Conservation (phyloP, 2,329 filamentous ascomycete species). For the Nothopassalora personata region DNA sequence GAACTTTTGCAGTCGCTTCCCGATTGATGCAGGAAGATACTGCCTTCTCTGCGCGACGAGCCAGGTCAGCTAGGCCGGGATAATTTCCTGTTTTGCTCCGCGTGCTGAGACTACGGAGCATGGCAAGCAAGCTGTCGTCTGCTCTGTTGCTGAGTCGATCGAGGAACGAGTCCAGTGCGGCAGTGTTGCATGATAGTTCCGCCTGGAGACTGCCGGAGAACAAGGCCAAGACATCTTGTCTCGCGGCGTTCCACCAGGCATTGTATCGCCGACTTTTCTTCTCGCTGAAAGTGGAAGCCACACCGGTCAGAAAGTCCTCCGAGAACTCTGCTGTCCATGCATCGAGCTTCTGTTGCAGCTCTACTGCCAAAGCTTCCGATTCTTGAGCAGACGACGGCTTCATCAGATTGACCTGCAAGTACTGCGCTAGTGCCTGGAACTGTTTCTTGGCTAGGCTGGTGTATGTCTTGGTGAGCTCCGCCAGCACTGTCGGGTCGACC, state of each 20-base stretch:
- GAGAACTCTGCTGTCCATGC: not conserved
- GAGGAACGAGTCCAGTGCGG: not conserved
- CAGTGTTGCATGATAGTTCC: not conserved
- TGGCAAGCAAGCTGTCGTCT: not conserved
- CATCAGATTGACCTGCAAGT: not conserved
- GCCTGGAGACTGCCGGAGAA: not conserved
- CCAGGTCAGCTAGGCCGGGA: not conserved
- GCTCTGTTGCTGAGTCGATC: not conserved
- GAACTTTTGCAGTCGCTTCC: not conserved
- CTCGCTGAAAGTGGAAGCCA: not conserved
- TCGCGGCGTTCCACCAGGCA: slow-evolving; percentile 26
- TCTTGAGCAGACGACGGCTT: not conserved
- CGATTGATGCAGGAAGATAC: not conserved
- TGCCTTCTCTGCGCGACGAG: not conserved
- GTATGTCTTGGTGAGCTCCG: slow-evolving; percentile 89
- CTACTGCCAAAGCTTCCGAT: not conserved
- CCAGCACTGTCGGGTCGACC: slow-evolving; percentile 29
- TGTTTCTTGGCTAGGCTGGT: slow-evolving; percentile 95
- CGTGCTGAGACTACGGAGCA: not conserved
- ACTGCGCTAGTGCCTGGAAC: slow-evolving; percentile 33
- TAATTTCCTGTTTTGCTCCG: not conserved
- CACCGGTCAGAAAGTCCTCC: not conserved
- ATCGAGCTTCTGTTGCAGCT: not conserved
- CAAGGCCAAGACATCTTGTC: slow-evolving; percentile 93
- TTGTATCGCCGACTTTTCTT: slow-evolving; percentile 52